phyloP scores from a whole-genome alignment of 345 rosid species.

The Limnanthes douglasii region DNA sequence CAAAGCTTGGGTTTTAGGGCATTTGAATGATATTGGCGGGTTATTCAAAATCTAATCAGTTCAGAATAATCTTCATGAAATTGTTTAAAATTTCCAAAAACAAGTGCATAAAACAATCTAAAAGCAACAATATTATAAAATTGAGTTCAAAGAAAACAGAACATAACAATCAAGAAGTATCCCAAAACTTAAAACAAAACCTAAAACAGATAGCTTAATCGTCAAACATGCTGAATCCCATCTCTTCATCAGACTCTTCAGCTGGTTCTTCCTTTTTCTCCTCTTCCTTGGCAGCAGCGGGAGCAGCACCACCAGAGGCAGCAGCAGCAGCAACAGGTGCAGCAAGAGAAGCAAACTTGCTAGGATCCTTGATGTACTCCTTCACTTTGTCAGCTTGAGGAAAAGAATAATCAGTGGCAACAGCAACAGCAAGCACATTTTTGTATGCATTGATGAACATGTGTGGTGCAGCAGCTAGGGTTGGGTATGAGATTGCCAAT shows the following conservation, averaged over 20 bases:
- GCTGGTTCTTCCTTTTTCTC: conserved; percentile 66
- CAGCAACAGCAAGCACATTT: conserved; percentile 55
- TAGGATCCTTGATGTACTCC: conserved; percentile 80
- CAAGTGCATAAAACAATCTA: no score
- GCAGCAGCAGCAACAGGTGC: conserved; percentile 21
- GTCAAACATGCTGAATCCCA: conserved; percentile 78
- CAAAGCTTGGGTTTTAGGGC: no score
- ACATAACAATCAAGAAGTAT: no score
- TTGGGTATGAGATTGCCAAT: conserved; percentile 73
- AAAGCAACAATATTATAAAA: no score
- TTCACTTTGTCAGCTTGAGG: conserved; percentile 79
- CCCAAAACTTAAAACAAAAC: no score
- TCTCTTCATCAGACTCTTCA: conserved; percentile 81
- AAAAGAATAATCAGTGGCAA: conserved; percentile 61
- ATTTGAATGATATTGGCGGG: no score
- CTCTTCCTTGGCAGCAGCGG: conserved; percentile 32
- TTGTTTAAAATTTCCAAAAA: no score
- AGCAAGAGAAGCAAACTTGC: conserved; percentile 50
- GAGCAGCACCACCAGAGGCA: conserved; percentile 12
- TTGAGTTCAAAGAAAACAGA: no score
- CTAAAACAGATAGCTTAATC: no score
- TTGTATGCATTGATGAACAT: conserved; percentile 89
- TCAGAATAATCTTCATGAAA: no score
- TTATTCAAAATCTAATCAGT: no score
- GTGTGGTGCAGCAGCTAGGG: conserved; percentile 80